These are phyloP conservation scores for Fusarium floridanum DNA, from an alignment of 2,329 filamentous ascomycete genomes.

Conservation along the genomic window DNA sequence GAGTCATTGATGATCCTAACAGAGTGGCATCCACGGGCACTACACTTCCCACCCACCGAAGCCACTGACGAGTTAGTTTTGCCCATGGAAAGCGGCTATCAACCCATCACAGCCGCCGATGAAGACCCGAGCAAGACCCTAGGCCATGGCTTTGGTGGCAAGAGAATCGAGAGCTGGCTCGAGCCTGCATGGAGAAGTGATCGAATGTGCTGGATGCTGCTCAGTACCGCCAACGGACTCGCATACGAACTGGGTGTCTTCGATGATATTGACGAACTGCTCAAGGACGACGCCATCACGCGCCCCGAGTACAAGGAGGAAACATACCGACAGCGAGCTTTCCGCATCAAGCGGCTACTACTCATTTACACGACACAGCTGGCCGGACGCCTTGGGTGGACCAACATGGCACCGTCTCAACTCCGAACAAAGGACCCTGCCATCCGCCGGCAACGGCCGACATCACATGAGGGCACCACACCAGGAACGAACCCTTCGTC, in stretches of 20 bases:
- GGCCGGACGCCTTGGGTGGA: conserved; percentile 92
- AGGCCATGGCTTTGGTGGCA: conserved; percentile 77
- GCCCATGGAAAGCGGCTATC: conserved; percentile 66
- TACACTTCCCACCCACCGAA: conserved; percentile 92
- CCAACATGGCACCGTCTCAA: conserved; percentile 87
- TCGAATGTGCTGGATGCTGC: conserved; percentile 97
- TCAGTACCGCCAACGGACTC: conserved; percentile 90
- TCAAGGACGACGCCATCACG: conserved; percentile 70
- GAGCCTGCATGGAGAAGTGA: conserved; percentile 96
- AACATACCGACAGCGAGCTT: conserved; percentile 80
- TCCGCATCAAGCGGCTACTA: conserved; percentile 86
- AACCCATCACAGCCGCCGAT: conserved; percentile 55
- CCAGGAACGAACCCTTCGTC: conserved; percentile 71
- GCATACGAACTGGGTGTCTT: conserved; percentile 97
- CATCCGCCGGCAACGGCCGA: conserved; percentile 63
- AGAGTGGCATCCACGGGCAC: conserved; percentile 94
- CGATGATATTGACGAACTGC: conserved; percentile 83
- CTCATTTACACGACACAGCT: conserved; percentile 94
- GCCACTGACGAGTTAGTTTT: conserved; percentile 77
- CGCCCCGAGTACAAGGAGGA: conserved; percentile 80
- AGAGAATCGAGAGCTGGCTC: conserved; percentile 93
- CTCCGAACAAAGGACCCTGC: conserved; percentile 70
- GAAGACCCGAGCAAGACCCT: conserved; percentile 50
- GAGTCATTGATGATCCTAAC: conserved; percentile 95
- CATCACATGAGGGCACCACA: conserved; percentile 69